Conservation (phyloP, 2,329 filamentous ascomycete species). For the Fusarium chaquense region DNA sequence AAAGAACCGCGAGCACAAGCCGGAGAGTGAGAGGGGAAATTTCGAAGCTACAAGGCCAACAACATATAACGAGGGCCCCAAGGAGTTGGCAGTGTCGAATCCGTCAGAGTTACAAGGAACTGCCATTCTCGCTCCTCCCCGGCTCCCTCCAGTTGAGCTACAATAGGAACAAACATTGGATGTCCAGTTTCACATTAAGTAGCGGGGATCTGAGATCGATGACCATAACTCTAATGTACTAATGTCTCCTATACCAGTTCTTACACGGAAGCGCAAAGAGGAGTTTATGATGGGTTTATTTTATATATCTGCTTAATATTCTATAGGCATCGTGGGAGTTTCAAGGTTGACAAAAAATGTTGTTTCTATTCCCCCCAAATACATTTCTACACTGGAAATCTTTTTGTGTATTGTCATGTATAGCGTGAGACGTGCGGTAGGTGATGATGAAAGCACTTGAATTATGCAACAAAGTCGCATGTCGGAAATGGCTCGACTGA, state of each 20-base stretch:
- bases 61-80: background rate
- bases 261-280: background rate
- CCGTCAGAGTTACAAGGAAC: background rate
- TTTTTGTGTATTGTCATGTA: background rate
- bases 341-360: background rate
- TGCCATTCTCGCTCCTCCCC: background rate
- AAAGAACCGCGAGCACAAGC: background rate
- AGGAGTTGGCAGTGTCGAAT: background rate
- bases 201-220: background rate
- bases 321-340: background rate
- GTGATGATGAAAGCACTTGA: background rate
- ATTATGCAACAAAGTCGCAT: background rate
- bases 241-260: accelerated
- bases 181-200: background rate
- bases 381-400: background rate
- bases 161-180: background rate
- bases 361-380: background rate
- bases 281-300: background rate
- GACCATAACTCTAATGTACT: background rate
- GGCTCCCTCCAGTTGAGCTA: background rate
- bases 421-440: too few species aligned
- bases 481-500: too few species aligned
- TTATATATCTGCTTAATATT: background rate
- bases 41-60: accelerated
- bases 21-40: background rate